Evolutionary conservation across 371 early-diverging fungal genomes (phyloP).

Genomic region (Chytridium lagenaria): DNA sequence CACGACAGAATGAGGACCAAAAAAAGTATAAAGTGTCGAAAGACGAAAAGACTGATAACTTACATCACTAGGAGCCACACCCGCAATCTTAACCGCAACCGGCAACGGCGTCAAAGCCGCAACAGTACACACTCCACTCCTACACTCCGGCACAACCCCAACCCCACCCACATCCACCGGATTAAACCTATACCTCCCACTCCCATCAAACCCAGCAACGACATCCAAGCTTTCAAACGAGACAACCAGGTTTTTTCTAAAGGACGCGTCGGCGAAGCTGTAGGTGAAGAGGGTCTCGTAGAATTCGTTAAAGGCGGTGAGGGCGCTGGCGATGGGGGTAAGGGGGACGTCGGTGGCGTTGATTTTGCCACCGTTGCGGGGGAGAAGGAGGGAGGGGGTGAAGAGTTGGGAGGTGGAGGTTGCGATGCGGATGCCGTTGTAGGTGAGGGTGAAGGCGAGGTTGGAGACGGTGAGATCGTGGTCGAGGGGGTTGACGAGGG

Average conservation of each 20-base stretch:
- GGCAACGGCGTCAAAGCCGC: neutral
- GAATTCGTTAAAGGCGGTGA: neutral
- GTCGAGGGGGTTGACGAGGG: neutral
- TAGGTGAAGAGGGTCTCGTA: neutral
- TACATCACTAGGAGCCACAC: too few species aligned
- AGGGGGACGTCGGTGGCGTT: neutral
- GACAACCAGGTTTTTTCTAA: neutral
- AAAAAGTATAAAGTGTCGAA: too few species aligned
- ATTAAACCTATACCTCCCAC: neutral
- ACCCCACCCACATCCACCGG: neutral
- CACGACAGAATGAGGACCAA: too few species aligned
- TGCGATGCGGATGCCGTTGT: neutral
- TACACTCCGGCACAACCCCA: neutral
- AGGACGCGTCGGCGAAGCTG: neutral
- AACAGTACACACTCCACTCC: neutral
- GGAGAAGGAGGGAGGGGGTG: too few species aligned
- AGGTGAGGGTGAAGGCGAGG: neutral
- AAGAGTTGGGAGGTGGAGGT: neutral
- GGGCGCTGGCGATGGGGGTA: neutral
- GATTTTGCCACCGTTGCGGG: too few species aligned
- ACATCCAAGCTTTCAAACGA: neutral
- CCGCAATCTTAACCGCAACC: neutral
- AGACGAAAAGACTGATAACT: too few species aligned
- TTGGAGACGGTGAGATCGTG: neutral
- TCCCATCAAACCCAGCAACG: neutral